Base-by-base conservation (phyloP, 176 grass and related monocot species). In the Ampelocalamus luodianensis region DNA sequence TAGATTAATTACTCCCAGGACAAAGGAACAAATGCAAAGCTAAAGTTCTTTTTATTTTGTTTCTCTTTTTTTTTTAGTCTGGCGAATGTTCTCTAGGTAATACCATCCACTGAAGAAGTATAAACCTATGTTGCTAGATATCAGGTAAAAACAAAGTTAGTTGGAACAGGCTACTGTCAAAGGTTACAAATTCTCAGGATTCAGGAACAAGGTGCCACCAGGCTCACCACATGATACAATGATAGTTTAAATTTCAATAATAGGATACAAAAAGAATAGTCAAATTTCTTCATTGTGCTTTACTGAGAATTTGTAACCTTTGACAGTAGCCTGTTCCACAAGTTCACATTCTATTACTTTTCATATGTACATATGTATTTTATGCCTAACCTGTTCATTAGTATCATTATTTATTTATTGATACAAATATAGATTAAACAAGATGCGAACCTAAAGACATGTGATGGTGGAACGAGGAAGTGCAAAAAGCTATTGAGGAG, bases 11-110 rank as follows among this genome's bases (percentile, higher is more conserved):
- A 69, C 26, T 60, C 2, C 17, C 0, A 53, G 50, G 40, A 59
- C 42, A 70, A 83, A 40, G 5, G 64, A 38, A 77, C 65, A 71
- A 69, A 82, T 75, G 63, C 71, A 77, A 76, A 77, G 51, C 65
- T 29, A 45, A 82, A 51, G 4, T 49, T 51, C 14, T 46, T 13
- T 70, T 55, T 70, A 22, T 46, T 68, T 66, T 39, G 3, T 32
- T 27, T 55, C 22, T 13, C 1, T 55, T 55, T 81, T 81, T 81
- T 81, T 81, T 36, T 4, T 11, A 68, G 48, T 55, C 59, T 68
- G 68, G 27, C n/a, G 7, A 87, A 46, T 74, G 36, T 75, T 68
- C 48, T 56, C 43, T 61, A 77, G 37, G 36, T 44, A 40, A 62
- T 72, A 76, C 8, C 27, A 58, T 61, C 29, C 37, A 87, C 49